Base-by-base conservation (phyloP, 352 stramenopile genomes). In the Globisporangium perplexum region DNA sequence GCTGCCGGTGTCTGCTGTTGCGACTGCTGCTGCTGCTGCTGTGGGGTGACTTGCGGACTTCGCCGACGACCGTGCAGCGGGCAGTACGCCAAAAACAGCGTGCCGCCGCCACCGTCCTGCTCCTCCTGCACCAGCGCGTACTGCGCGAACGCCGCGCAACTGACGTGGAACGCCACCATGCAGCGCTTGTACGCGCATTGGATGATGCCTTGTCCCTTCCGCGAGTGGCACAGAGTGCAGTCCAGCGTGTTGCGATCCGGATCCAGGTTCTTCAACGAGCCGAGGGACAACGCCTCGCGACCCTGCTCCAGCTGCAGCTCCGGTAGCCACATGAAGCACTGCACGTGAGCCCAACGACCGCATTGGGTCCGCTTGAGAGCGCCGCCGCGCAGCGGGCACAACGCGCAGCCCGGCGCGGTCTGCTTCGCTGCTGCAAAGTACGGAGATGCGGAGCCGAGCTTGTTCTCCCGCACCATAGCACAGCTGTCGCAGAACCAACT, bases 401-500 rank as follows among this genome's bases (percentile, higher is more conserved):
- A 53, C 20, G 73, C 60, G n/a, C 85, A 95, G 4, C 46, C 47
- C 26, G 48, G 56, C 23, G 26, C n/a, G 3, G 17, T 10, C 43
- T 51, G 18, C 14, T 26, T 10, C 28, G 45, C 26, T 6, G 23
- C 24, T 24, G 1, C 45, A 38, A 53, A 53, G 14, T 31, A 53
- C 47, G 31, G 18, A 12, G 20, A 30, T n/a, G 8, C 24, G 54
- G 31, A 14, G 18, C 23, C n/a, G 20, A 38, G 4, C 10, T 36
- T 57, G 11, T 10, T 31, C 6, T 24, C 46, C 6, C 50, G 54
- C 41, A 23, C 39, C 28, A 52, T 43, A 8, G 7, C 35, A 65
- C 74, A 92, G 11, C 58, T 57, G 35, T 93, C 84, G 47, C 90
- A 97, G 46, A 85, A 93, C 84, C 86, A 97, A 17, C 91, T 82